Conservation (phyloP, 1,284 basidiomycete genomes). For the Puccinia triticina region DNA sequence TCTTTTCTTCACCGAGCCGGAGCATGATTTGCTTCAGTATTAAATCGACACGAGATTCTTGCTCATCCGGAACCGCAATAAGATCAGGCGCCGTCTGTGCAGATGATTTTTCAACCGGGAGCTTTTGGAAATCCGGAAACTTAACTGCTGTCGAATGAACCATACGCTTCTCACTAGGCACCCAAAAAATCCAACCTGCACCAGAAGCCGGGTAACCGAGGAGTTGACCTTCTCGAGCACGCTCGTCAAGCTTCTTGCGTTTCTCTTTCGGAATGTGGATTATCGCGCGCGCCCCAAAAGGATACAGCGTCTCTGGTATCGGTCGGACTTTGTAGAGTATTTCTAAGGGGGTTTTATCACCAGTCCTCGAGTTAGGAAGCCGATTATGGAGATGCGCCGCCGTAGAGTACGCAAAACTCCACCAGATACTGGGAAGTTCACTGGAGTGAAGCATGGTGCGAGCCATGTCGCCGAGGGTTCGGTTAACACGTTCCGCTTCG, state of each 20-base stretch:
- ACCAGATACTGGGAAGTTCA: background rate
- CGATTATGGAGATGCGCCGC: conserved; percentile 1
- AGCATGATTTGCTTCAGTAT: no score
- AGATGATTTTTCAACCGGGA: background rate
- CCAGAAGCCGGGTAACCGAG: background rate
- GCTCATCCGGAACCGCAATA: no score
- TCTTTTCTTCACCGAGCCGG: no score
- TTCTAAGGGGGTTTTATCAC: background rate
- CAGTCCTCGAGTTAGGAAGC: background rate
- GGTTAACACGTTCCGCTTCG: background rate
- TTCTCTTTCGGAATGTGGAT: background rate
- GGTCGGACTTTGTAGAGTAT: background rate
- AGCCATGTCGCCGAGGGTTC: conserved; percentile 6
- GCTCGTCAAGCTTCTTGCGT: background rate
- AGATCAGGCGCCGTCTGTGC: no score
- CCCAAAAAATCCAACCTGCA: no score
- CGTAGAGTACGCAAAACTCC: background rate
- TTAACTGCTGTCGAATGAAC: background rate
- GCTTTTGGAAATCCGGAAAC: background rate
- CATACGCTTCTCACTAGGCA: background rate
- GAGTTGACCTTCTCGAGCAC: background rate
- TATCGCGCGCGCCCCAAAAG: no score
- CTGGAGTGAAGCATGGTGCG: background rate
- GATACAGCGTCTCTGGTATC: background rate
- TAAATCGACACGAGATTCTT: no score